Base-by-base conservation (phyloP, 176 grass and related monocot species). In the Metroxylon sagu region DNA sequence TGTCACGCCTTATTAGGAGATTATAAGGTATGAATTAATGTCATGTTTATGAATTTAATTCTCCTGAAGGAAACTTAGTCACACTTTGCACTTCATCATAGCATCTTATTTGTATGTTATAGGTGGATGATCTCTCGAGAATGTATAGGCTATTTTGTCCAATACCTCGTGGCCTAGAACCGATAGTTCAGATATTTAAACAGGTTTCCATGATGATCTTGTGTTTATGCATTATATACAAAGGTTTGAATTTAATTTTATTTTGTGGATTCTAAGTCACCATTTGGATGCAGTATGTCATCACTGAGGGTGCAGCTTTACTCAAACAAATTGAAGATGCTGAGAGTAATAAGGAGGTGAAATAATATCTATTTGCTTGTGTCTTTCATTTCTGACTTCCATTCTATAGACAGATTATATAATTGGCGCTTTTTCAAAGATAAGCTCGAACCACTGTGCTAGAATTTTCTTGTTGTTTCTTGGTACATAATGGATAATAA, bases 291-390 rank as follows among this genome's bases (percentile, higher is more conserved):
- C 81, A 98, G 93, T 87, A 98, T 92, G 84, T 98, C 28, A 92
- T 64, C 31, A 72, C 72, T 21, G 87, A 92, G 67, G 93, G 93
- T 48, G 92, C 76, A 30, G 62, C 81, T 23, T 77, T 98, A 73
- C 77, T 98, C 19, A 91, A 98, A 75, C 93, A 98, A 72, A 84
- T 84, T 16, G 93, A 98, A 79, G 93, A 98, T 79, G 83, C 93
- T 75, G 87, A 84, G 58, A 88, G 76, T 69, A 91, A 81, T 66
- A 98, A 88, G 62, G 88, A 88, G 87, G 93, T 98, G 21, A 30
- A 48, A 23, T 23, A 23, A 0, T 23, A 23, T 23, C 21, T 23
- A 23, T 23, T 1, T 23, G 21, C 21, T 23, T 23, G 21, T 1
- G 1, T 23, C 21, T 23, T 23, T 23, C 21, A 23, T 23, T 23